Evolutionary conservation across 192 early-diverging fungal genomes (phyloP), one percentile per base, ranked within the genome.

Genomic region (Coemansia sp.): DNA sequence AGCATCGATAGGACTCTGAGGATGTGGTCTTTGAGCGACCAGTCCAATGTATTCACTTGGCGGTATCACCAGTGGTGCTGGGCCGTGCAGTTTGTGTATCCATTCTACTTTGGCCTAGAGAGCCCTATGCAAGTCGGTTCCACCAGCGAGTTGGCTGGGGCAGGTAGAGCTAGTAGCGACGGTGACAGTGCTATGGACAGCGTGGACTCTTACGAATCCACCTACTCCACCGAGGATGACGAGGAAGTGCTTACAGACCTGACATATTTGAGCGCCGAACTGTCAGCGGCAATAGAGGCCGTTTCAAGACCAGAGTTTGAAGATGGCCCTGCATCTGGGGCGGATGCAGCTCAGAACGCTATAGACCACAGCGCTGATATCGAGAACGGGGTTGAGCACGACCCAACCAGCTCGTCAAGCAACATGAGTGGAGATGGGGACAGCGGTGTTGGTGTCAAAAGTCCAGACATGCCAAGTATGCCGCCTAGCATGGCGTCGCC

Each of bases 51-150:
- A 13, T 80, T 73, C 31, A 48, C 42, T 6, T 75, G 68, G 60
- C 37, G 11, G 21, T 53, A 68, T 21, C 26, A 13, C 2, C 69
- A 80, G 41, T 74, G 65, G 65, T 74, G 77, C 60, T 80, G 77
- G 77, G 62, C 69, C 0, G 72, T 64, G 20, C 37, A n/a, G 3
- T 75, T 80, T 43, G 72, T 80, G 7, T 75, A 80, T 50, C 72
- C 77, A 0, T 72, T 69, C n/a, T 75, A 62, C 47, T 75, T 80
- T 33, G 41, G 43, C 39, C 72, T 72, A 34, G 57, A 31, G 5
- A 34, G 12, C 6, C n/a, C n/a, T 33, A n/a, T 14, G n/a, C 28
- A n/a, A 28, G 53, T 16, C 18, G 58, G 25, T 18, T 26, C 12
- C 36, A 38, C n/a, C 26, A 18, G 53, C 28, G 16, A 0, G 4